phyloP scores from a whole-genome alignment of 1,284 basidiomycete genomes.

The Sphaerobolus stellatus region DNA sequence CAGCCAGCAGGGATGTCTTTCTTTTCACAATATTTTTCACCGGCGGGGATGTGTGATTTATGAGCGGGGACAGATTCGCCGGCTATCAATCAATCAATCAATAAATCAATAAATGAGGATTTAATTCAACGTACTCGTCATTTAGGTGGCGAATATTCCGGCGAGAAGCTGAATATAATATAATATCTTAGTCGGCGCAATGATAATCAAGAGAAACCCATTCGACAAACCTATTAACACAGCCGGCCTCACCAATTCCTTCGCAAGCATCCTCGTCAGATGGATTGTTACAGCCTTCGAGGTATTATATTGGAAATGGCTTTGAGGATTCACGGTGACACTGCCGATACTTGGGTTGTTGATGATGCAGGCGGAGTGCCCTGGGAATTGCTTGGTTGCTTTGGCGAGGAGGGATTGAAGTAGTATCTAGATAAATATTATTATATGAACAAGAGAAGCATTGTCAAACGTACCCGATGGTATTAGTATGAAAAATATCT shows the following conservation, averaged over 20 bases:
- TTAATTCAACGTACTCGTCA: background rate
- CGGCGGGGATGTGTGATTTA: slow-evolving; percentile 32
- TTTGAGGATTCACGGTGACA: slow-evolving; percentile 35
- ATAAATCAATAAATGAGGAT: too few relatives aligned
- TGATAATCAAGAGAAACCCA: too few relatives aligned
- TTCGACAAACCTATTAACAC: too few relatives aligned
- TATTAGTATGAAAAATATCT: slow-evolving; percentile 37
- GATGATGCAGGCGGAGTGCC: slow-evolving; percentile 33
- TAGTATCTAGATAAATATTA: slow-evolving; percentile 32
- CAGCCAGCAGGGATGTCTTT: slow-evolving; percentile 36
- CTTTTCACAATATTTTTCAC: slow-evolving; percentile 31
- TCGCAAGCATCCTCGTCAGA: slow-evolving; percentile 37
- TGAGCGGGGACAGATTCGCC: slow-evolving; percentile 34
- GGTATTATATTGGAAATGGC: slow-evolving; percentile 40
- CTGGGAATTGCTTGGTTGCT: slow-evolving; percentile 24
- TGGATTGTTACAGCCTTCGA: slow-evolving; percentile 41
- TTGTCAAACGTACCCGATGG: slow-evolving; percentile 27
- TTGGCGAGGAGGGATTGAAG: slow-evolving; percentile 40
- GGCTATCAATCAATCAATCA: too few relatives aligned
- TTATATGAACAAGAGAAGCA: background rate
- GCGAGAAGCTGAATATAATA: background rate
- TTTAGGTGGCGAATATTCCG: too few relatives aligned
- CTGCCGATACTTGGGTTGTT: slow-evolving; percentile 40
- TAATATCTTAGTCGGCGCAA: slow-evolving; percentile 33
- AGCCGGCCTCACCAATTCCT: slow-evolving; percentile 33